These are phyloP conservation scores for Malbranchea zuffiana DNA, from an alignment of 2,329 filamentous ascomycete genomes.

Conservation along the genomic window DNA sequence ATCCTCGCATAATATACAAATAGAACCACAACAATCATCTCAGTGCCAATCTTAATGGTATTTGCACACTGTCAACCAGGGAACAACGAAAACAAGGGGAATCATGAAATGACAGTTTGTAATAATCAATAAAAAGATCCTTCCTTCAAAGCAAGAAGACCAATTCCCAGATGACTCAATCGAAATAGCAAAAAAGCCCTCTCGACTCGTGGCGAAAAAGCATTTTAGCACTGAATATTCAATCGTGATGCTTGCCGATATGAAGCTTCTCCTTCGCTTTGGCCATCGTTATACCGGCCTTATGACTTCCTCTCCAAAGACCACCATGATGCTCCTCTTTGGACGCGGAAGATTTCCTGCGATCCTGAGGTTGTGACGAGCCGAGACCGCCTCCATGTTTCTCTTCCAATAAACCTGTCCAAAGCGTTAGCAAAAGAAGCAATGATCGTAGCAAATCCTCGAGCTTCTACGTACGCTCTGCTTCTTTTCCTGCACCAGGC, in stretches of 20 bases:
- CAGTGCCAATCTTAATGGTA: too few relatives aligned
- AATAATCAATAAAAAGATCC: too few relatives aligned
- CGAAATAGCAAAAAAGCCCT: too few relatives aligned
- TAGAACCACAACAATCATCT: too few relatives aligned
- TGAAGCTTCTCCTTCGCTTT: conserved; percentile 29
- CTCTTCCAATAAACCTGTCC: conserved; percentile 12
- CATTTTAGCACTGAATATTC: background rate
- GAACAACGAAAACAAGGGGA: too few relatives aligned
- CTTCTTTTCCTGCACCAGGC: conserved; percentile 55
- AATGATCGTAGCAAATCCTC: background rate
- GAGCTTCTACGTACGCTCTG: conserved; percentile 44
- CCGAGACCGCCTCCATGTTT: conserved; percentile 2
- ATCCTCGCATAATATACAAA: too few relatives aligned
- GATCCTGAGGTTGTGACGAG: background rate
- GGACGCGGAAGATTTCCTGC: background rate
- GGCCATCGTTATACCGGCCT: conserved; percentile 12
- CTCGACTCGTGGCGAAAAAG: too few relatives aligned
- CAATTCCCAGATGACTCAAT: too few relatives aligned
- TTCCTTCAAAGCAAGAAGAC: too few relatives aligned
- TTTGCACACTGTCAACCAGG: too few relatives aligned
- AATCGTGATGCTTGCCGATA: conserved; percentile 16
- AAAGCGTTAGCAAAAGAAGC: background rate
- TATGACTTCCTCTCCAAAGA: conserved; percentile 9
- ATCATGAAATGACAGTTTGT: too few relatives aligned
- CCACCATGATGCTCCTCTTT: conserved; percentile 7